Evolutionary conservation across 768 basidiomycete species (phyloP), one percentile per base, ranked within the genome.

Genomic region (Amanita jacksonii): DNA sequence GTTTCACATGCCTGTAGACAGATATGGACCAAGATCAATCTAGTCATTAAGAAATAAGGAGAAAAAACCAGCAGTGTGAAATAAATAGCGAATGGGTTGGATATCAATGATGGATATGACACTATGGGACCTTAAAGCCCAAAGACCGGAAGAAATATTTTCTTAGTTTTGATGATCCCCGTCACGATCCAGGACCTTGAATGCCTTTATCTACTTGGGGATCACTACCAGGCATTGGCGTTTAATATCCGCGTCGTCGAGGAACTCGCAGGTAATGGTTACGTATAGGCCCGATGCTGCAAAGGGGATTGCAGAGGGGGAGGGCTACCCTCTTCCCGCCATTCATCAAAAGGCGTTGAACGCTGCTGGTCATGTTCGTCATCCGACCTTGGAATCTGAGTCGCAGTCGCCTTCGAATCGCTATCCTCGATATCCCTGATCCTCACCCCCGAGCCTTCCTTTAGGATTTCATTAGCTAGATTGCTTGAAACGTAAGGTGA

Each of bases 51-150:
- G 25, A 16, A 22, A 24, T 12, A 16, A 25, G 36, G 19, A 38
- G 22, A 32, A 32, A 2, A 27, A 30, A 43, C 23, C 25, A 44
- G 20, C 5, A 23, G 41, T 6, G 27, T 28, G 6, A 6, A 49
- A 41, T 46, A 49, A 49, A 41, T 38, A 46, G 27, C 36, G 25
- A 31, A 28, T 28, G 20, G 8, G 20, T 45, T 22, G 36, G 44
- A 45, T 38, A 45, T 38, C 44, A 44, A 16, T 38, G 34, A 25
- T 34, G 41, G 32, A 45, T 45, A 45, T 37, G 34, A 38, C 44
- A 38, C 18, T 38, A 18, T 28, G 44, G 43, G 23, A 38, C 2
- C 36, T 36, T 19, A 31, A 38, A 45, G 28, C 44, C 44, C 44
- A 45, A 45, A 45, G 30, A 38, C 18, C 31, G 27, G 22, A 18